Evolutionary conservation across 176 grass and related monocot genomes (phyloP), one percentile per base, ranked within the genome.

Genomic region (Oryza punctata): DNA sequence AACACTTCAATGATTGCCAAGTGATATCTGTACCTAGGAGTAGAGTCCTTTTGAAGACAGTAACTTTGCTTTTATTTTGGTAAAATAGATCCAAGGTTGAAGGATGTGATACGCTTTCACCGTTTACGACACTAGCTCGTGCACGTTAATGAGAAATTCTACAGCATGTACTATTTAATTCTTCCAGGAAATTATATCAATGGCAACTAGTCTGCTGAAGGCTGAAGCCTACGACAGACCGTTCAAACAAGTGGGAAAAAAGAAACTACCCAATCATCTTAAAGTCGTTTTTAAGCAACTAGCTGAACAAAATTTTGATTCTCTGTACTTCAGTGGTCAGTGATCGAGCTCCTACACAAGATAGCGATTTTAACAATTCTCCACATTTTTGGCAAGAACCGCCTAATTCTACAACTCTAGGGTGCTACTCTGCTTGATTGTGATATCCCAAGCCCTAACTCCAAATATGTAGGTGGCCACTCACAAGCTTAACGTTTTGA

Each of bases 191-290:
- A 61, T 24, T 23, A 61, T n/a, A n/a, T n/a, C n/a, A 23, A 24
- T 24, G 21, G n/a, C 14, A 61, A 15, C 12, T 73, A 6, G 14
- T 19, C 29, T 81, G 26, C 18, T 18, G 71, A 45, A 47, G 16
- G 25, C 44, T 29, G 46, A 27, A 16, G 9, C 16, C 44, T 54
- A 54, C 26, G 26, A 71, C 26, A 25, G 29, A 30, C 11, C 5
- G 24, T 73, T 79, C 69, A 80, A 82, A 77, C 54, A 41, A 71
- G 74, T 72, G 80, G 40, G 21, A 70, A 12, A 72, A 78, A 79
- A 78, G 9, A 79, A 78, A 61, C 10, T 67, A 66, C 74, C 54
- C 73, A 84, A 18, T 79, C 25, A 40, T 73, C 59, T 67, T 24
- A 13, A 72, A 50, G 79, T 82, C 29, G 40, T 57, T 78, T 54